Conservation (phyloP, 2,329 filamentous ascomycete species). For the Penicillium sp. region DNA sequence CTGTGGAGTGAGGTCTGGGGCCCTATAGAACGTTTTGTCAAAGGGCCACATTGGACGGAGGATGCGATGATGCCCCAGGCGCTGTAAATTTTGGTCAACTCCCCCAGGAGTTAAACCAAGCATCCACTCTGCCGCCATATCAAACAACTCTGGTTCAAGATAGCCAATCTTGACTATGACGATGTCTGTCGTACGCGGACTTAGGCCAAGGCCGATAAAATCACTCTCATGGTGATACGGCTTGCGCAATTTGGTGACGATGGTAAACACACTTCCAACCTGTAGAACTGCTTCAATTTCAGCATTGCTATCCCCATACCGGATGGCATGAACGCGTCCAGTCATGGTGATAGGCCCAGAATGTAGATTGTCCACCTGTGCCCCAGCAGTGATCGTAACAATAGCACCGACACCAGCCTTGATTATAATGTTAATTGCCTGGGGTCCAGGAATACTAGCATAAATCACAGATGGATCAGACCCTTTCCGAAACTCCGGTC, state of each 20-base stretch:
- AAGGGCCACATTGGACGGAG: conserved; percentile 52
- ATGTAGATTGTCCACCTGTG: conserved; percentile 50
- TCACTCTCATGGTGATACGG: conserved; percentile 55
- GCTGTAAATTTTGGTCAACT: conserved; percentile 53
- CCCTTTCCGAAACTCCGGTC: conserved; percentile 45
- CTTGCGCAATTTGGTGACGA: conserved; percentile 53
- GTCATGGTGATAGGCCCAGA: conserved; percentile 52
- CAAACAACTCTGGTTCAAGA: conserved; percentile 54
- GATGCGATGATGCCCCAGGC: conserved; percentile 51
- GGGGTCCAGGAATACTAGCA: conserved; percentile 51
- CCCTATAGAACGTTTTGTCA: conserved; percentile 35
- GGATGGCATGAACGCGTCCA: conserved; percentile 51
- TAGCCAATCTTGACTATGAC: conserved; percentile 59
- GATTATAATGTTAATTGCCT: conserved; percentile 44
- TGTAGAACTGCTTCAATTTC: conserved; percentile 51
- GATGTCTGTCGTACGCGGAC: conserved; percentile 48
- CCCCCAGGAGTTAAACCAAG: conserved; percentile 54
- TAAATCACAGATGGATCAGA: conserved; percentile 50
- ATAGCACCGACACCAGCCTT: conserved; percentile 48
- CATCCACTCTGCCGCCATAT: conserved; percentile 56
- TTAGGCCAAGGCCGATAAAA: conserved; percentile 50
- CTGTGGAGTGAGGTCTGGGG: conserved; percentile 38
- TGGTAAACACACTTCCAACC: conserved; percentile 52
- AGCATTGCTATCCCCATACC: conserved; percentile 51
- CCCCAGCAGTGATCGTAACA: conserved; percentile 53